Evolutionary conservation across 495 filamentous ascomycete species (phyloP), one percentile per base, ranked within the genome.

Genomic region (Rusavskia elegans): DNA sequence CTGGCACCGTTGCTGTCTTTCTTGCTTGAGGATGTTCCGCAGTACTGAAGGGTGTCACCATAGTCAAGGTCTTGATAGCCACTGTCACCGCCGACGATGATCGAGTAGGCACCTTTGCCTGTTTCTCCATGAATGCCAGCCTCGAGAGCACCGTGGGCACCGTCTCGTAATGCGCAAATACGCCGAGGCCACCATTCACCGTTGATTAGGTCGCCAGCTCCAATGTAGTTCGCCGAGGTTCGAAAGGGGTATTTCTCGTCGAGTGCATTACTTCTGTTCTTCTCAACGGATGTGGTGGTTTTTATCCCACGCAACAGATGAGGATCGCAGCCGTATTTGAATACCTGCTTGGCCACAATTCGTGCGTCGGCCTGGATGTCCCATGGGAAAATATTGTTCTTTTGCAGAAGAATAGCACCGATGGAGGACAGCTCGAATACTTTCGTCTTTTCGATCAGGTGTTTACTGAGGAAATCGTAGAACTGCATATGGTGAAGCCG

Each of bases 141-240:
- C 59, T 77, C 72, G 3, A 61, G 48, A 21, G 60, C 61, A 5
- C 78, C 78, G 45, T 81, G 78, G 7, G 74, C 77, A 2, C 78
- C 78, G 51, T 80, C 78, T 27, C 77, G 66, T 2, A 75, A 49
- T 1, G 70, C 66, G 52, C 65, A 68, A 5, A 80, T 67, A 35
- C 76, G 73, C 2, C 68, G 57, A 0, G 74, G 77, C 74, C 72
- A 81, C 76, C 78, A 80, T 51, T 77, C 68, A 0, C 78, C 78
- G 50, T 71, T 68, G 3, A 70, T 54, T 13, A 80, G 64, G 11
- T 65, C 53, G 35, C 74, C 72, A 27, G 67, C 60, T 8, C 78
- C 78, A 45, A 65, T 54, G 41, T 62, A 61, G 39, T 68, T 66
- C 6, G 64, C 50, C 13, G 56, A 54, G 1, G 56, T 49, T 17